These are phyloP conservation scores for Pichia sporocuriosa DNA, from an alignment of 805 yeast genomes.

Conservation along the genomic window DNA sequence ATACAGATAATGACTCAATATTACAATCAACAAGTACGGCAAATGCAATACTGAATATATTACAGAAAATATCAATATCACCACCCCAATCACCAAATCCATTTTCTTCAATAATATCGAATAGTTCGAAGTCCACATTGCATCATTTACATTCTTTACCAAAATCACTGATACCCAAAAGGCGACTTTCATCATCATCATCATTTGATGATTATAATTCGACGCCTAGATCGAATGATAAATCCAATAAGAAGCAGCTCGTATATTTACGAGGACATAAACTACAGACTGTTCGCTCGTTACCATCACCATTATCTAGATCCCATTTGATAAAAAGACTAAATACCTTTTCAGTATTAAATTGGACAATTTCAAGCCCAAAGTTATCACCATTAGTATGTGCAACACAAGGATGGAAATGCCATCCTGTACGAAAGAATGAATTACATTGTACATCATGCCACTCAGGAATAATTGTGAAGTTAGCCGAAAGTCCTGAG, in stretches of 20 bases:
- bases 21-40: conserved; percentile 13
- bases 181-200: conserved; percentile 13
- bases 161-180: conserved; percentile 6
- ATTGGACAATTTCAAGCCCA: conserved; percentile 37
- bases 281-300: not conserved
- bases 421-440: conserved; percentile 30
- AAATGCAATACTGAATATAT: conserved; percentile 11
- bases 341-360: conserved; percentile 36
- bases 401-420: conserved; percentile 49
- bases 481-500: conserved; percentile 14
- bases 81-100: not conserved
- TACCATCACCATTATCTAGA: conserved; percentile 12
- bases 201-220: conserved; percentile 16
- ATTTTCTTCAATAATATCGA: not conserved
- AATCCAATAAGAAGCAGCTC: conserved; percentile 6
- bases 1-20: no score
- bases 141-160: conserved; percentile 10
- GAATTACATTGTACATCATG: conserved; percentile 31
- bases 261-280: conserved; percentile 7
- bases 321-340: conserved; percentile 35
- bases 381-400: conserved; percentile 41
- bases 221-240: not conserved
- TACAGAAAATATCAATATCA: conserved; percentile 13
- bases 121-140: not conserved
- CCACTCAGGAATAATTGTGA: conserved; percentile 25